Percentiles rank a stretch among this genome's conserved stretches.
Conservation (phyloP, 345 rosid genomes). For the Firmiana major region DNA sequence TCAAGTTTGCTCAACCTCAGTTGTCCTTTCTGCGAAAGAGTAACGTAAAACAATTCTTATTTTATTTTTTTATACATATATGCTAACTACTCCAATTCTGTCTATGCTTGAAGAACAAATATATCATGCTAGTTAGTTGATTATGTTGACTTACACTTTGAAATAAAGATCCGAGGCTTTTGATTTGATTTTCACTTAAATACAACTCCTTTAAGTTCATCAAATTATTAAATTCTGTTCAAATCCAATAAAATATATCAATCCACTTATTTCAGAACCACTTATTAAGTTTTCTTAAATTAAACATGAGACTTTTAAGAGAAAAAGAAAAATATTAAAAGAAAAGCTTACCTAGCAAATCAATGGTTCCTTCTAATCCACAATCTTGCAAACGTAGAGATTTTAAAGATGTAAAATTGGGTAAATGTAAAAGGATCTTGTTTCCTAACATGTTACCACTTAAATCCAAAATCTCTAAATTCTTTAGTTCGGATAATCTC, state of each 20-base stretch:
- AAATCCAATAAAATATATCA: not conserved
- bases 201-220: slow-evolving; percentile 7
- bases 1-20: not conserved
- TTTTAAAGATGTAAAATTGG: not conserved
- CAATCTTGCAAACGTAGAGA: not conserved
- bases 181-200: not conserved
- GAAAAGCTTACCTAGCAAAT: not conserved
- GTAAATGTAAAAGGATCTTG: not conserved
- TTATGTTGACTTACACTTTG: no score
- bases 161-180: not conserved
- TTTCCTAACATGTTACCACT: not conserved
- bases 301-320: not conserved
- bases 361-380: not conserved
- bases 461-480: not conserved
- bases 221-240: not conserved
- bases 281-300: no score
- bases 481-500: not conserved
- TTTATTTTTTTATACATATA: not conserved
- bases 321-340: not conserved
- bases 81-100: no score
- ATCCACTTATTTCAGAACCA: not conserved
- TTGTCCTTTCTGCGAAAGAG: not conserved
- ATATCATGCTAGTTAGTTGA: no score
- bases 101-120: no score
- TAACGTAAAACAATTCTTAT: not conserved